Evolutionary conservation across 805 yeast species (phyloP).

Genomic region (Candida namnaoensis): DNA sequence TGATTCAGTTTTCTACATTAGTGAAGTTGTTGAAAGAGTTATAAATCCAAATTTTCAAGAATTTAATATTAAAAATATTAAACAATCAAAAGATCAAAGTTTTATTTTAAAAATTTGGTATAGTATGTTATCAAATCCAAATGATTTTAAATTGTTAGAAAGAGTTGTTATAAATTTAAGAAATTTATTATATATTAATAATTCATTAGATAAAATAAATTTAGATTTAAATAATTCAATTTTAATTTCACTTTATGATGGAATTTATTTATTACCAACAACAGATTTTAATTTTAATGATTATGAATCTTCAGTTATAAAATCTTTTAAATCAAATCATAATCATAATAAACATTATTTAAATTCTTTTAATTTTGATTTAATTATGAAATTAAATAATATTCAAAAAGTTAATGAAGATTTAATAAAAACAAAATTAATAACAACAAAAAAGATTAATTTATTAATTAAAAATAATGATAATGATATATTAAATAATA

Average conservation of each 20-base stretch:
- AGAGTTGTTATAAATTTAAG: constrained; percentile 20
- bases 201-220: constrained; percentile 13
- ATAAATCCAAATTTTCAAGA: constrained; percentile 22
- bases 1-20: constrained; percentile 22
- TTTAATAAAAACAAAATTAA: constrained; percentile 12
- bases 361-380: constrained; percentile 27
- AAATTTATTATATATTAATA: constrained; percentile 23
- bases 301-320: constrained; percentile 4
- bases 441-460: constrained; percentile 6
- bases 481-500: constrained; percentile 1
- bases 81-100: constrained; percentile 1
- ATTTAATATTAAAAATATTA: constrained; percentile 9
- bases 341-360: too few species aligned
- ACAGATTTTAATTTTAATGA: constrained; percentile 2
- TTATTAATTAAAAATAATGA: neutral
- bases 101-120: constrained; percentile 15
- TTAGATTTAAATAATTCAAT: constrained; percentile 11
- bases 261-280: constrained; percentile 14
- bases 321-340: neutral
- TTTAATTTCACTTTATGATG: constrained; percentile 22
- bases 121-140: constrained; percentile 1
- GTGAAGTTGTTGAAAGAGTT: constrained; percentile 21
- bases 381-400: constrained; percentile 32
- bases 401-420: constrained; percentile 27
- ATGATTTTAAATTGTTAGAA: constrained; percentile 16